Conservation (phyloP, 140 eudicot genomes). For the Senecio squalidus region DNA sequence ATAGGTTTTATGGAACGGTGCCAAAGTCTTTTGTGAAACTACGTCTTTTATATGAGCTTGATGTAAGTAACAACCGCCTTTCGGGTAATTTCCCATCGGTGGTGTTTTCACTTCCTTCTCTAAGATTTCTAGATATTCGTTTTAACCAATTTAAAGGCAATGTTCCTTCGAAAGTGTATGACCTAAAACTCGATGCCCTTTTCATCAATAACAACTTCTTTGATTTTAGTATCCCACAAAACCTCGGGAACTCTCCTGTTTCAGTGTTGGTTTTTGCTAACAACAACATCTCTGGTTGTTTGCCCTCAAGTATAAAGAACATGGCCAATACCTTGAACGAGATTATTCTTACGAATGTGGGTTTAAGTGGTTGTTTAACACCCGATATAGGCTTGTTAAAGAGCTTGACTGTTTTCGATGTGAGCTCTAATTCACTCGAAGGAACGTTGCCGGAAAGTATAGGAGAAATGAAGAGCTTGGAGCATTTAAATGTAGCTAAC, state of each 20-base stretch:
- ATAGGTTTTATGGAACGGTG: conserved; percentile 50
- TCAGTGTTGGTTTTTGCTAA: conserved; percentile 77
- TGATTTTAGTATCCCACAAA: conserved; percentile 31
- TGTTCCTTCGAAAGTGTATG: conserved; percentile 50
- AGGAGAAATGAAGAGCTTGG: conserved; percentile 67
- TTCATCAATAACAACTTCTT: conserved; percentile 76
- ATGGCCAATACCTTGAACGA: conserved; percentile 56
- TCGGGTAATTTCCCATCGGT: conserved; percentile 63
- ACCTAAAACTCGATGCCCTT: conserved; percentile 73
- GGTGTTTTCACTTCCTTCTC: conserved; percentile 46
- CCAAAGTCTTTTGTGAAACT: conserved; percentile 50
- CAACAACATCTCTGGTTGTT: conserved; percentile 58
- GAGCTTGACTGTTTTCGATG: conserved; percentile 62
- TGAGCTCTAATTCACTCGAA: conserved; percentile 46
- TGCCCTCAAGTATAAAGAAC: conserved; percentile 54
- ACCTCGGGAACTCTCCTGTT: conserved; percentile 67
- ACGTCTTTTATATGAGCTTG: conserved; percentile 55
- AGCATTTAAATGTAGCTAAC: conserved; percentile 67
- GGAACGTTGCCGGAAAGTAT: conserved; percentile 64
- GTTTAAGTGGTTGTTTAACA: conserved; percentile 62
- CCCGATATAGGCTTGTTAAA: conserved; percentile 48
- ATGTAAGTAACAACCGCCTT: conserved; percentile 70
- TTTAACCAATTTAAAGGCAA: conserved; percentile 53
- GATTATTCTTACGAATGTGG: conserved; percentile 52
- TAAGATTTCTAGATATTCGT: conserved; percentile 64